Evolutionary conservation across 164 flowering plant species (phyloP).

Genomic region (Chimonanthus salicifolius): DNA sequence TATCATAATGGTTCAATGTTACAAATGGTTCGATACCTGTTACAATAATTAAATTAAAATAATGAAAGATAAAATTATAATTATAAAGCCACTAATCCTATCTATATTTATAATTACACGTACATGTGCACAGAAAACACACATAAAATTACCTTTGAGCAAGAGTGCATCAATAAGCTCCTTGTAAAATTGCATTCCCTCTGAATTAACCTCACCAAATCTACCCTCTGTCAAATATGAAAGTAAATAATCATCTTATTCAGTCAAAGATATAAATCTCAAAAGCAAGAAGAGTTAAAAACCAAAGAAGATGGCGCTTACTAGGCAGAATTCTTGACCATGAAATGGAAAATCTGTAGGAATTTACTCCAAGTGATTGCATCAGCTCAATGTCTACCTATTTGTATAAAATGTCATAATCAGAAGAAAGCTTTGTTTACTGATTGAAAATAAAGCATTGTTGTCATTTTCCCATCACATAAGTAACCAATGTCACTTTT

Average conservation of each 20-base stretch:
- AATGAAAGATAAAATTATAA: not conserved
- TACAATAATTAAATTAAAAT: not conserved
- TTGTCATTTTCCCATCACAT: not conserved
- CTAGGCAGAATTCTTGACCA: constrained; percentile 68
- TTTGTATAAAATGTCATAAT: not conserved
- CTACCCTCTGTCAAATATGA: constrained; percentile 23
- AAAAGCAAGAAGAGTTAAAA: not conserved
- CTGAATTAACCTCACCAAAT: constrained; percentile 40
- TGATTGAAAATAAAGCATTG: not conserved
- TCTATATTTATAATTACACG: not conserved
- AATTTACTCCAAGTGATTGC: constrained; percentile 48
- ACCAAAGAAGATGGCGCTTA: constrained; percentile 12
- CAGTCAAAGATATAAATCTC: not conserved
- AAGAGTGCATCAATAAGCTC: constrained; percentile 46
- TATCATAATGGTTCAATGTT: constrained; percentile 16
- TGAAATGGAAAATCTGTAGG: constrained; percentile 64
- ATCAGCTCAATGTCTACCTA: constrained; percentile 42
- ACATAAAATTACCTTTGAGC: constrained; percentile 12
- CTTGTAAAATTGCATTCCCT: constrained; percentile 42
- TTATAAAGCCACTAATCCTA: not conserved
- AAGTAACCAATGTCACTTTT: no score
- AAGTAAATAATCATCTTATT: not conserved
- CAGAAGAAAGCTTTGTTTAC: not conserved
- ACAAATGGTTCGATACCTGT: constrained; percentile 14
- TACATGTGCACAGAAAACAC: not conserved